phyloP scores from a whole-genome alignment of 164 flowering plant species.

The Stephania cephalantha region DNA sequence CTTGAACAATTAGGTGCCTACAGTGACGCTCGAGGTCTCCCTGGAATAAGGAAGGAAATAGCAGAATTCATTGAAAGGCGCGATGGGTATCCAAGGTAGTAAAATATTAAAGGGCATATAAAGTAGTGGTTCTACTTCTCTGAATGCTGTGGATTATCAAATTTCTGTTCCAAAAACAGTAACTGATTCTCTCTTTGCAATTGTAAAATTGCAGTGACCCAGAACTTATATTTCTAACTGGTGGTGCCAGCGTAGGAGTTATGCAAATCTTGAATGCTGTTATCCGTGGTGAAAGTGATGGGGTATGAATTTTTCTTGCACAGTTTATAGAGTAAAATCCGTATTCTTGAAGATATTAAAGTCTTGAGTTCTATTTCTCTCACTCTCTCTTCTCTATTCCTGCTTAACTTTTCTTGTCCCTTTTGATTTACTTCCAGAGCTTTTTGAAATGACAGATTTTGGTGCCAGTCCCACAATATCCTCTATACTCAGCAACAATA shows the following conservation, averaged over 20 bases:
- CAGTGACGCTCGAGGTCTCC: constrained; percentile 94
- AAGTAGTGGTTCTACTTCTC: background rate
- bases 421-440: constrained; percentile 1
- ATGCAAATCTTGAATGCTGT: constrained; percentile 80
- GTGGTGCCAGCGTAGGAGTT: constrained; percentile 99
- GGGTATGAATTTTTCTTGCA: constrained; percentile 41
- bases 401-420: background rate
- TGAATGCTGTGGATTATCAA: background rate
- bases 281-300: constrained; percentile 70
- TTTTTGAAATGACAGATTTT: constrained; percentile 48
- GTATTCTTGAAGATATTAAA: background rate
- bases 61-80: constrained; percentile 93
- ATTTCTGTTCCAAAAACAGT: constrained; percentile 3
- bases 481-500: constrained; percentile 98
- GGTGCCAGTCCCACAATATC: constrained; percentile 98
- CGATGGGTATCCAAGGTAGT: constrained; percentile 96
- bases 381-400: background rate
- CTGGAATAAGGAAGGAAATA: constrained; percentile 89
- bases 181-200: constrained; percentile 16
- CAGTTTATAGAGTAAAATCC: background rate
- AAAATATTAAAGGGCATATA: background rate
- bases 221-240: constrained; percentile 92
- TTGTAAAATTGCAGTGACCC: constrained; percentile 63
- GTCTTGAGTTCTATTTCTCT: background rate
- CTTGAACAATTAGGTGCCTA: constrained; percentile 65